Evolutionary conservation across 2,329 filamentous ascomycete species (phyloP).

Genomic region (Aspergillus quadrilineatus): DNA sequence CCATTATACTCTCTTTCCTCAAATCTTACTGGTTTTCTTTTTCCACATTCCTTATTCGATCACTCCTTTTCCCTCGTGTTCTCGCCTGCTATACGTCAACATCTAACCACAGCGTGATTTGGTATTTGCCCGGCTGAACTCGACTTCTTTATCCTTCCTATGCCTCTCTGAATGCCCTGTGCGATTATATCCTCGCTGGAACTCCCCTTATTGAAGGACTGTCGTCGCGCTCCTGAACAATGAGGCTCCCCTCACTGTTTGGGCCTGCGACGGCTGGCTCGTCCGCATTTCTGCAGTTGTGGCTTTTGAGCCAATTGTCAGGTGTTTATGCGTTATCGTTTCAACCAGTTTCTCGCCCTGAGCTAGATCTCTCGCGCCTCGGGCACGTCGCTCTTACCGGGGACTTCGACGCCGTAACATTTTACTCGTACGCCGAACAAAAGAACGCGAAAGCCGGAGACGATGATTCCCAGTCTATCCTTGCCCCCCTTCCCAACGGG

Average conservation of each 20-base stretch:
- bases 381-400: constrained; percentile 83
- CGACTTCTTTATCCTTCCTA: constrained; percentile 11
- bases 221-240: constrained; percentile 43
- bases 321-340: constrained; percentile 36
- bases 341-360: constrained; percentile 35
- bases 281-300: constrained; percentile 31
- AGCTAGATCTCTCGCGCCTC: constrained; percentile 70
- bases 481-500: constrained; percentile 81
- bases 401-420: constrained; percentile 85
- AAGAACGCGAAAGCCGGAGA: constrained; percentile 58
- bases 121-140: constrained; percentile 13
- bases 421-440: constrained; percentile 84
- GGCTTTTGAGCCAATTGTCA: constrained; percentile 23
- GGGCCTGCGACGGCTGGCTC: constrained; percentile 45
- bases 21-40: constrained; percentile 17
- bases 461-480: constrained; percentile 78
- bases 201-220: constrained; percentile 17
- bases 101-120: constrained; percentile 11
- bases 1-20: constrained; percentile 13
- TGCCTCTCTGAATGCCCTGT: constrained; percentile 12
- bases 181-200: constrained; percentile 11
- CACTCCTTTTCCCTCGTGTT: constrained; percentile 22
- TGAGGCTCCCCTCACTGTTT: constrained; percentile 48
- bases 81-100: constrained; percentile 14
- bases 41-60: constrained; percentile 20